A percentile compares a stretch with the other conserved stretches of the same genome.
Conservation (phyloP, 495 filamentous ascomycete genomes). For the Pseudoneurospora amorphoporcata region DNA sequence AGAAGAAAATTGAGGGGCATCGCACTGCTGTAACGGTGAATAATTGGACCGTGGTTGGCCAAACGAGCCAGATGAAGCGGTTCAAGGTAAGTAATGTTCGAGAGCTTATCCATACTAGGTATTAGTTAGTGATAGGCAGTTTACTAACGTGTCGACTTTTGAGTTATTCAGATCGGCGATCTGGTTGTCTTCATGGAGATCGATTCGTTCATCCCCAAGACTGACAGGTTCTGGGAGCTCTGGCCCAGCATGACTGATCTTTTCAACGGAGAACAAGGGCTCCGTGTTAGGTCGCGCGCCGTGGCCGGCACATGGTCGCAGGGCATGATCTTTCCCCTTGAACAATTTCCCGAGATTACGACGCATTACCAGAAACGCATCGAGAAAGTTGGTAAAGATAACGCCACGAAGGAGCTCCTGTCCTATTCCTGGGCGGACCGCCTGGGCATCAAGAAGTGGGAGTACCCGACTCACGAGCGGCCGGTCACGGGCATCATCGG, state of each 20-base stretch:
- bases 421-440: neutral
- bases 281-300: conserved; percentile 2
- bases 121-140: neutral
- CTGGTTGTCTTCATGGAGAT: conserved; percentile 18
- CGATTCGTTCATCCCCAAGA: conserved; percentile 12
- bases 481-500: neutral
- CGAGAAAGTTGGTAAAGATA: neutral
- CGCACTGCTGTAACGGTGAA: neutral
- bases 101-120: neutral
- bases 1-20: neutral
- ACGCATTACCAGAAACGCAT: neutral
- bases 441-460: conserved; percentile 14
- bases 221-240: conserved; percentile 6
- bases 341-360: conserved; percentile 6
- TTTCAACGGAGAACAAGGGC: conserved; percentile 4
- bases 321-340: conserved; percentile 9
- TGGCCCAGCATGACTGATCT: neutral
- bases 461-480: conserved; percentile 8
- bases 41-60: neutral
- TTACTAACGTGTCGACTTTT: neutral
- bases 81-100: neutral
- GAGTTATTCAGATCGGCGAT: conserved; percentile 1
- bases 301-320: conserved; percentile 5
- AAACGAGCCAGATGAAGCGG: neutral
- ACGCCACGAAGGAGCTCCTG: neutral